These are phyloP conservation scores for Pestalotiopsis sp. DNA, from an alignment of 2,329 filamentous ascomycete species.

Conservation along the genomic window DNA sequence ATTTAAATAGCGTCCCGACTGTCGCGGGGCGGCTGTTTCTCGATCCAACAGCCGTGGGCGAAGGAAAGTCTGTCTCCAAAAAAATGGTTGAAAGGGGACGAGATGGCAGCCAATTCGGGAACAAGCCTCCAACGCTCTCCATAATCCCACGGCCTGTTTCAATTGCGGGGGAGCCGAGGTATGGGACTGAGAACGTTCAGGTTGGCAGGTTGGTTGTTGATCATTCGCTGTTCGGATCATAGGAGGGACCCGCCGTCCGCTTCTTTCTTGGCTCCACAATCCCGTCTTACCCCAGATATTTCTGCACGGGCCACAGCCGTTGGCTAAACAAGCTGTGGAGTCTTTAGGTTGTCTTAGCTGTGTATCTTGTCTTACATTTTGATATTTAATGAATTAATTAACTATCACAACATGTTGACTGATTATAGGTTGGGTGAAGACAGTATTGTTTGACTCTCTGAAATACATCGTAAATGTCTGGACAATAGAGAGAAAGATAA, in stretches of 20 bases:
- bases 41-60: neutral
- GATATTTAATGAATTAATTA: no score
- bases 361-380: no score
- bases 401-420: no score
- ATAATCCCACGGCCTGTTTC: neutral
- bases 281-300: neutral
- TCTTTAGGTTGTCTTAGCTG: no score
- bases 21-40: neutral
- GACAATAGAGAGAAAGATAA: no score
- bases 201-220: neutral
- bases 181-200: neutral
- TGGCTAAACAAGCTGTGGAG: no score
- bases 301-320: neutral
- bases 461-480: no score
- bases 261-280: neutral
- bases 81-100: neutral
- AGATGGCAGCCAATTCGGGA: slow-evolving; percentile 1
- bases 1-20: neutral
- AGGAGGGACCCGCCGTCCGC: neutral
- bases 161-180: slow-evolving; percentile 12
- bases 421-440: no score
- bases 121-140: neutral
- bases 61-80: neutral
- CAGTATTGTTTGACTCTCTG: no score
- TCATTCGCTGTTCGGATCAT: neutral